phyloP scores from a whole-genome alignment of 2,329 filamentous ascomycete species.

The Sporothrix schenckii region DNA sequence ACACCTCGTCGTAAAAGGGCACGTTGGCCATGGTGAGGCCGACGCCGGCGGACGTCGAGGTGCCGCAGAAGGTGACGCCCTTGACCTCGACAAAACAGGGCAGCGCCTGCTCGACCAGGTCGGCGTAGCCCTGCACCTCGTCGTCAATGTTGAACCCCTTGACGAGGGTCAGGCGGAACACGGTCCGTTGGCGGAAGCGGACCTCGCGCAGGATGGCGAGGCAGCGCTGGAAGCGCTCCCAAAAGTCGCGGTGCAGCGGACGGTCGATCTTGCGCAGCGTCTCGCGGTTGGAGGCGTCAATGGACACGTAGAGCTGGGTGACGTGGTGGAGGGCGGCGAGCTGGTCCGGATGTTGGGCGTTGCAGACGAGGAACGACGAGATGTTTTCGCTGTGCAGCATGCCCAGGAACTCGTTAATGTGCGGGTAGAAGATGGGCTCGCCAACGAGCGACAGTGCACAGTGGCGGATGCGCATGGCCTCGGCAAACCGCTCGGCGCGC shows the following conservation, averaged over 20 bases:
- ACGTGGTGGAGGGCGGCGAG: constrained; percentile 79
- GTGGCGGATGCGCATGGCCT: constrained; percentile 90
- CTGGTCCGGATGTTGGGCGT: constrained; percentile 93
- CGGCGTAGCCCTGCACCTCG: constrained; percentile 86
- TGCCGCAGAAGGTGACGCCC: constrained; percentile 96
- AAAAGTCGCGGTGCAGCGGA: constrained; percentile 92
- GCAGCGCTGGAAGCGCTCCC: constrained; percentile 91
- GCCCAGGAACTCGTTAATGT: constrained; percentile 88
- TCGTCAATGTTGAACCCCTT: constrained; percentile 98
- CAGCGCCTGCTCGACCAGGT: constrained; percentile 80
- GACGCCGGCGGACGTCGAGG: constrained; percentile 77
- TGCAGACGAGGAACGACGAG: constrained; percentile 93
- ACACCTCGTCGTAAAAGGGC: constrained; percentile 90
- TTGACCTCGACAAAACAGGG: constrained; percentile 96
- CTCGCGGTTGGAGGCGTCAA: constrained; percentile 90
- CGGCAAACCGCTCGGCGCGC: constrained; percentile 84
- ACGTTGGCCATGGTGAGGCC: constrained; percentile 97
- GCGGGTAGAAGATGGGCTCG: constrained; percentile 97
- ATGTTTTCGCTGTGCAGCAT: constrained; percentile 86
- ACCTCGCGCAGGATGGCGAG: constrained; percentile 85
- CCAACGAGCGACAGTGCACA: constrained; percentile 91
- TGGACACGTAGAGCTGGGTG: constrained; percentile 94
- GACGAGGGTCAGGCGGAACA: constrained; percentile 91
- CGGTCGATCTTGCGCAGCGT: constrained; percentile 86
- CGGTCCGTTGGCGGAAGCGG: constrained; percentile 83